Evolutionary conservation across 2,329 filamentous ascomycete species (phyloP).

Genomic region (Pestalotiopsis fici): DNA sequence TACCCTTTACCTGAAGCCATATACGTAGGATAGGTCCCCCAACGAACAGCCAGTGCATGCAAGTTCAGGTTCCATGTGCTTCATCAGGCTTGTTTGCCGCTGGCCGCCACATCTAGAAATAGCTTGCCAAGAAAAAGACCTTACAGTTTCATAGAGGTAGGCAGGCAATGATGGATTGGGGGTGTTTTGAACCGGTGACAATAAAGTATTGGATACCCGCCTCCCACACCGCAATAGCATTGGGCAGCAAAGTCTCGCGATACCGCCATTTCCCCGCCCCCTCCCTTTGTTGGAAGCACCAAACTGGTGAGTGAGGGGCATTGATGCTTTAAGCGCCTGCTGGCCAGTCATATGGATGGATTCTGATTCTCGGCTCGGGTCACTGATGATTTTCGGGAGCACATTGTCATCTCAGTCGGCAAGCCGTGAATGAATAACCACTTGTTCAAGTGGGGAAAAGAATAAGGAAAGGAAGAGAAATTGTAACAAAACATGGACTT

Average conservation of each 20-base stretch:
- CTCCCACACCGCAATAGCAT: constrained; percentile 14
- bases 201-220: constrained; percentile 13
- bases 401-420: too few species aligned
- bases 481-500: background rate
- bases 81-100: background rate
- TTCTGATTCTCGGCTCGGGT: too few species aligned
- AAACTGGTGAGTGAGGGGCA: too few species aligned
- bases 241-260: constrained; percentile 13
- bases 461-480: too few species aligned
- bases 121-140: background rate
- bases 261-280: constrained; percentile 3
- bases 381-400: too few species aligned
- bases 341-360: too few species aligned
- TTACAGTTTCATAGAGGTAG: background rate
- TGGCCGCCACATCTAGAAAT: constrained; percentile 1
- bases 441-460: background rate
- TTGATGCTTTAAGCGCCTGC: too few species aligned
- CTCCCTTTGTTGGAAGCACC: background rate
- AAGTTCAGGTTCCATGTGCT: too few species aligned
- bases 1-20: too few species aligned
- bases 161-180: background rate
- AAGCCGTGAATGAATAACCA: background rate
- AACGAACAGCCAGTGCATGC: too few species aligned
- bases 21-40: too few species aligned
- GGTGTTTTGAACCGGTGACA: background rate